Base-by-base conservation (phyloP, 2,329 filamentous ascomycete species). In the Monilinia vaccinii-corymbosi region DNA sequence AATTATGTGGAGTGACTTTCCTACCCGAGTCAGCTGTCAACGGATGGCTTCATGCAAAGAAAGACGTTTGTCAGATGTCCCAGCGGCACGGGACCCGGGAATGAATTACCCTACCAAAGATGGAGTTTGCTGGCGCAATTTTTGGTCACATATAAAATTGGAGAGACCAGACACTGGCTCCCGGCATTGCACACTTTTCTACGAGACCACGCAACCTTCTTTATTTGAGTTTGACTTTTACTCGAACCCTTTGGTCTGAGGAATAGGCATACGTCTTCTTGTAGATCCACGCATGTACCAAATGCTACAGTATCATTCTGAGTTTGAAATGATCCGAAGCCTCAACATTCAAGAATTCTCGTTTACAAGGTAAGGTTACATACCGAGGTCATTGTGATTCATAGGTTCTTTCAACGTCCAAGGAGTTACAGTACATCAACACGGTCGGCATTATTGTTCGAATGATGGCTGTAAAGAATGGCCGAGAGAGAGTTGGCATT, bases 361-460 rank as follows among this genome's bases (percentile, higher is more conserved):
- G 7, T 23, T 32, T 55, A 44, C 38, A 9, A 16, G n/a, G 4
- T 55, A 32, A 28, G 31, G 40, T 44, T 55, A 13, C 25, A 55
- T 55, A n/a, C 13, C 38, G 25, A 55, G 51, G 18, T 21, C 25
- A 21, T 28, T 32, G 8, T 50, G 34, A 25, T 51, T 25, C 31
- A 23, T 32, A 36, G 28, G 13, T 21, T 53, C 50, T 42, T 42
- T 42, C 50, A 42, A 21, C 16, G 38, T 32, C n/a, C 36, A 53
- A 44, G 44, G 25, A 32, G 50, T 34, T 36, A 36, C 11, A 4
- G 13, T 16, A 44, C 25, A 55, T 38, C 51, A 28, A 56, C 18
- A 44, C 56, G 47, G 56, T 28, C 56, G 47, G 56, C 36, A 52
- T 28, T 58, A 58, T 52, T 58, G 44, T 36, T 58, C 36, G 18